Base-by-base conservation (phyloP, 495 filamentous ascomycete genomes). In the Hypomontagnella monticulosa region DNA sequence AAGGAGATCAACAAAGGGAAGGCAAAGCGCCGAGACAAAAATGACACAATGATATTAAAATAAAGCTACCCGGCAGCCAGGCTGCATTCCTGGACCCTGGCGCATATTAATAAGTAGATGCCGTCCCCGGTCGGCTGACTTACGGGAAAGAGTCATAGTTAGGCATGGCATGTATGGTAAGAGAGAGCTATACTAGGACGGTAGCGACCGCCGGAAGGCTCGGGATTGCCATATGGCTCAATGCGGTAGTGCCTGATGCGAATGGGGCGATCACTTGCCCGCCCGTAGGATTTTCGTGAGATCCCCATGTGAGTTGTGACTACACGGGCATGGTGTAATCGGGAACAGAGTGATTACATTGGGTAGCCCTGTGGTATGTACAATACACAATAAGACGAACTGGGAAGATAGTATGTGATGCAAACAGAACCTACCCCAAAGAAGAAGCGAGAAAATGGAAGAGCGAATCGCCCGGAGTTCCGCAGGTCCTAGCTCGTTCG, bases 21-120 rank as follows among this genome's bases (percentile, higher is more conserved):
- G 41, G 20, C 18, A 15, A 44, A 32, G 12, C 10, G 36, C 36
- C 9, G 20, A 44, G 36, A n/a, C 9, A 49, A 50, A 15, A 30
- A 16, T 48, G 43, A 42, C 41, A 14, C n/a, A 43, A 14, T 43
- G 32, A 47, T 32, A 50, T 48, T 15, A 53, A 8, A 33, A 53
- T 46, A 37, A 43, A 44, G 27, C 27, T 10, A 27, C 32, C 43
- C 50, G 43, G 42, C 43, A 61, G 27, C 42, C 12, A 47, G 56
- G 23, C 36, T 46, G 9, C 47, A 20, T 67, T 62, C 64, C 53
- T 37, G 53, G 53, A n/a, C 37, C 53, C 58, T 58, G 53, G 64
- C 40, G n/a, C 12, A 38, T 68, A 59, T 68, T 55, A 43, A 66
- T 66, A 53, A 58, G 49, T 53, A 54, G 8, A 23, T 14, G 16